Percentiles rank a stretch among this genome's conserved stretches.
phyloP scores from a whole-genome alignment of 768 basidiomycete species.

The Megacollybia marginata region DNA sequence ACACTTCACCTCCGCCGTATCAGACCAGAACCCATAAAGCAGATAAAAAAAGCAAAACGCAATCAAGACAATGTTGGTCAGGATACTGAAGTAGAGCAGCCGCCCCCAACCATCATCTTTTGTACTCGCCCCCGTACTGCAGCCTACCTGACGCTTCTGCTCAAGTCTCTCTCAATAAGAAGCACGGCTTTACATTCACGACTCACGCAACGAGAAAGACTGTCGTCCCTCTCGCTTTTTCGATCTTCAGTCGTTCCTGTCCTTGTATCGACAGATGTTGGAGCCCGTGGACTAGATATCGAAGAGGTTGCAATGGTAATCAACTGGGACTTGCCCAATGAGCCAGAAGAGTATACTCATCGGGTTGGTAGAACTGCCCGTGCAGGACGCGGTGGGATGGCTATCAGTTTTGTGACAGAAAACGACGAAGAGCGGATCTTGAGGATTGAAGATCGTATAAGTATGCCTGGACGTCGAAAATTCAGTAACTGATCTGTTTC shows the following conservation, averaged over 20 bases:
- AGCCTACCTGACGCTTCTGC: slow-evolving; percentile 76
- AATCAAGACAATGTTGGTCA: slow-evolving; percentile 33
- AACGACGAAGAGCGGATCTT: slow-evolving; percentile 80
- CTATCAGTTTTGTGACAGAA: slow-evolving; percentile 93
- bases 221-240: slow-evolving; percentile 81
- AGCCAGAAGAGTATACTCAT: slow-evolving; percentile 93
- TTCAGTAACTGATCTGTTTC: slow-evolving; percentile 1
- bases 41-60: slow-evolving; percentile 19
- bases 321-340: slow-evolving; percentile 92
- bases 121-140: slow-evolving; percentile 79
- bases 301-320: slow-evolving; percentile 94
- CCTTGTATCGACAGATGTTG: slow-evolving; percentile 91
- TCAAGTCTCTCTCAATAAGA: slow-evolving; percentile 75
- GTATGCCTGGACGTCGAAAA: slow-evolving; percentile 26
- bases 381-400: slow-evolving; percentile 82
- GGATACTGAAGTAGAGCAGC: slow-evolving; percentile 54
- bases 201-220: slow-evolving; percentile 84
- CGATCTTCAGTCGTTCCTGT: slow-evolving; percentile 83
- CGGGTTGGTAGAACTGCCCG: slow-evolving; percentile 91
- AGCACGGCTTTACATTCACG: slow-evolving; percentile 90
- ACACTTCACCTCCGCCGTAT: slow-evolving; percentile 61
- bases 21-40: slow-evolving; percentile 44
- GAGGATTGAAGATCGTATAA: slow-evolving; percentile 78
- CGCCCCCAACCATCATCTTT: slow-evolving; percentile 96
- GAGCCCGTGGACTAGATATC: slow-evolving; percentile 91